Evolutionary conservation across 352 stramenopile genomes (phyloP), one percentile per base, ranked within the genome.

Genomic region (Pythium brassicae): DNA sequence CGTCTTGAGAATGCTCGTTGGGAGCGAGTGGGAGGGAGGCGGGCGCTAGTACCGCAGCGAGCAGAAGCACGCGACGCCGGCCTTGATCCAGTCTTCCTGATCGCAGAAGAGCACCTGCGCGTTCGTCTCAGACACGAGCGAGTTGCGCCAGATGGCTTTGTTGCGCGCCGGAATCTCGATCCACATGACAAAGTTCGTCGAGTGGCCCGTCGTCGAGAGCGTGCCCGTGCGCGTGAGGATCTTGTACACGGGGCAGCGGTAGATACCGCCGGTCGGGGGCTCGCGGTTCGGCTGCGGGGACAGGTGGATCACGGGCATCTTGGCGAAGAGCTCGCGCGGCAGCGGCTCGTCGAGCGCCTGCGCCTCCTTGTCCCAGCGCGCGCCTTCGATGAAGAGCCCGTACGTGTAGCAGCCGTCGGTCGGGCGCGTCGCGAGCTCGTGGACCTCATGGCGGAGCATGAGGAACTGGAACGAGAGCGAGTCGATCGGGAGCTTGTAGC

Each of bases 181-280:
- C 92, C 90, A 97, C 66, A 97, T 94, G 55, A 98, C 82, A 68
- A 98, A 98, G 71, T 98, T 97, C n/a, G 90, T 97, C 19, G 74
- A 93, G 59, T 97, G 90, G 7, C 90, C 90, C 3, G 90, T 97
- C 12, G 90, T 97, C 0, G 84, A 94, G 9, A 97, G 68, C 19
- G 85, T 95, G 20, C 89, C 90, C 20, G 80, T 78, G 50, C 91
- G 78, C 26, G 82, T 96, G 44, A 97, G 72, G 40, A 97, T 91
- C 70, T 97, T 97, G 76, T 97, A 97, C 37, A 97, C 79, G 0
- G 91, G 91, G 40, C 87, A 96, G 25, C 86, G 83, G 57, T 97
- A 97, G 32, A 97, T 77, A 25, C 76, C 83, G 45, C 72, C 68
- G 6, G 63, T 64, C 0, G 83, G 72, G 0, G 74, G 63, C 53